These are phyloP conservation scores for Parmelia sp. DNA, from an alignment of 495 filamentous ascomycete genomes.

Conservation along the genomic window DNA sequence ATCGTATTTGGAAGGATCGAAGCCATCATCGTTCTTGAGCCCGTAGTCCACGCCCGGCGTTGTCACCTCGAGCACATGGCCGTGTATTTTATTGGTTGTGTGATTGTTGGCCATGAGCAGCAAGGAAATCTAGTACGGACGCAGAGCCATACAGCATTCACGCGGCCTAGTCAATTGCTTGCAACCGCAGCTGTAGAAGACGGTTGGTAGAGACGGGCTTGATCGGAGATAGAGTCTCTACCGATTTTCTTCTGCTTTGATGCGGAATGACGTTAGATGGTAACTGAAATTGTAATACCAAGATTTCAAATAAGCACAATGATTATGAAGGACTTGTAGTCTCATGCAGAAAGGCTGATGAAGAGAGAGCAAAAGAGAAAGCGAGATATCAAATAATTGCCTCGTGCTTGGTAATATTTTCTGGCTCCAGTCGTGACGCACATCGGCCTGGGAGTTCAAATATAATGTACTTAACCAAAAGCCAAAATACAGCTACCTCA, in stretches of 20 bases:
- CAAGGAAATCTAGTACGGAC: background rate
- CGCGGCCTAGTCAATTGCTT: background rate
- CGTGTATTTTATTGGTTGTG: background rate
- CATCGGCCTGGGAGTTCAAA: background rate
- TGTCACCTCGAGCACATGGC: background rate
- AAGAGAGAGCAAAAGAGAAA: background rate
- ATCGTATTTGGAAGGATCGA: constrained; percentile 23
- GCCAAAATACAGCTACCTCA: too few species aligned
- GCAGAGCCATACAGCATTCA: background rate
- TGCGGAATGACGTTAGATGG: background rate
- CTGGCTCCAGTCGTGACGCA: background rate
- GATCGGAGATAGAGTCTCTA: background rate
- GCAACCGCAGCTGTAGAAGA: background rate
- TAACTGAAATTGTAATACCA: background rate
- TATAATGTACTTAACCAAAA: too few species aligned
- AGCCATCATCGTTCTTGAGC: constrained; percentile 22
- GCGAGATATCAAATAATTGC: background rate
- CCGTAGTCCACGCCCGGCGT: constrained; percentile 20
- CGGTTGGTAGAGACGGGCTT: background rate
- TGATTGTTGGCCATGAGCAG: constrained; percentile 7
- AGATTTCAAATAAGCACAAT: background rate
- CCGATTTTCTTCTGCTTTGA: background rate
- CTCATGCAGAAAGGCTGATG: background rate
- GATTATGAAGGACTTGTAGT: background rate
- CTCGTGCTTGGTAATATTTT: too few species aligned